Percentiles rank a stretch among this genome's conserved stretches.
Evolutionary conservation across 805 yeast genomes (phyloP).

Genomic region (Cyberlindnera meyerae): DNA sequence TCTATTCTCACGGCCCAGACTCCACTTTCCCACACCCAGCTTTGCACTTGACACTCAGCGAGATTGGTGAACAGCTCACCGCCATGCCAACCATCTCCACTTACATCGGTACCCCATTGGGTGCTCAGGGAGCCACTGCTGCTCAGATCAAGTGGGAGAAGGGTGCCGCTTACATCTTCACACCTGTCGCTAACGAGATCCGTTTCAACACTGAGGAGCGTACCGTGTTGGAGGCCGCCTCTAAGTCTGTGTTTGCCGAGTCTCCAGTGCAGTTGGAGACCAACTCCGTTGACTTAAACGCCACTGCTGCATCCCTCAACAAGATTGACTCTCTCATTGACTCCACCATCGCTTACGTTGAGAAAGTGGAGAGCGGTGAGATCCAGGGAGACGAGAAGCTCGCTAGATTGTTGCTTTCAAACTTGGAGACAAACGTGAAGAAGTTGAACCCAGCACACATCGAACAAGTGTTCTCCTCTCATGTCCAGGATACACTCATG

Average conservation of each 20-base stretch:
- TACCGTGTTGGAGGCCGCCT: constrained; percentile 46
- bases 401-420: constrained; percentile 61
- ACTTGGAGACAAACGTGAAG: constrained; percentile 47
- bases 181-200: constrained; percentile 68
- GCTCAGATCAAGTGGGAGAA: constrained; percentile 35
- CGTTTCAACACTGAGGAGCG: constrained; percentile 54
- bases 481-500: constrained; percentile 75
- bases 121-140: constrained; percentile 41
- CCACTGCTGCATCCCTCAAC: constrained; percentile 41
- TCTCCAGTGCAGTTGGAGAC: constrained; percentile 28
- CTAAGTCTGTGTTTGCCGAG: constrained; percentile 32
- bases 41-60: constrained; percentile 68
- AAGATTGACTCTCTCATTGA: constrained; percentile 45
- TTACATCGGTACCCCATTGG: constrained; percentile 75
- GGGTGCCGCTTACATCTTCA: constrained; percentile 52
- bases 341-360: constrained; percentile 44
- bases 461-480: constrained; percentile 58
- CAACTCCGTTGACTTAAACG: constrained; percentile 38
- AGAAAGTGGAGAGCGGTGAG: constrained; percentile 37
- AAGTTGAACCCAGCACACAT: constrained; percentile 43
- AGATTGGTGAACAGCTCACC: constrained; percentile 36
- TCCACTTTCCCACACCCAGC: constrained; percentile 75
- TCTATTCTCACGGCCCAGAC: constrained; percentile 53
- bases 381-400: constrained; percentile 50
- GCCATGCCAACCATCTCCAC: constrained; percentile 53